Conservation (phyloP, 1,284 basidiomycete genomes). For the Mycosarcoma mackinlayi region DNA sequence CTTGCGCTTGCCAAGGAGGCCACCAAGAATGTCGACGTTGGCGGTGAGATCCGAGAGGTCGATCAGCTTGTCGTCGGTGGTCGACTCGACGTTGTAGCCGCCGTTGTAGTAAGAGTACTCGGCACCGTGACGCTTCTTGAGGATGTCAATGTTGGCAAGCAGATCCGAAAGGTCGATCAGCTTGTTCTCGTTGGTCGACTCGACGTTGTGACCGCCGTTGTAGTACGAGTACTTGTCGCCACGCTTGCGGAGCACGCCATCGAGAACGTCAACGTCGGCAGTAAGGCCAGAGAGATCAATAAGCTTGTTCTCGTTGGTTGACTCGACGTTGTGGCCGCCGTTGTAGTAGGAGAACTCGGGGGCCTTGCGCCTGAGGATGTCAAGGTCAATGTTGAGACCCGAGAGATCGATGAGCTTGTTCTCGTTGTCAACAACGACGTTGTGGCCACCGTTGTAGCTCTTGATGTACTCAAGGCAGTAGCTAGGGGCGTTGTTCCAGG, state of each 20-base stretch:
- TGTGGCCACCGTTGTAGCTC: conserved; percentile 51
- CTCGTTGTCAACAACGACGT: conserved; percentile 44
- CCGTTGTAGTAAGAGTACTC: conserved; percentile 7
- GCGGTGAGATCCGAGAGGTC: conserved; percentile 29
- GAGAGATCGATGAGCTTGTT: conserved; percentile 50
- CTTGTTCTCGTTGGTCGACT: conserved; percentile 37
- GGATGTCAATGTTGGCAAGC: conserved; percentile 10
- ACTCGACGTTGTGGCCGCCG: conserved; percentile 43
- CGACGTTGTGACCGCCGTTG: conserved; percentile 30
- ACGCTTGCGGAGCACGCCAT: conserved; percentile 21
- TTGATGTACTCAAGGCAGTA: conserved; percentile 51
- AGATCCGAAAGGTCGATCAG: conserved; percentile 29
- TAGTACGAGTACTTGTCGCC: conserved; percentile 2
- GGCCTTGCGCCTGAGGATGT: conserved; percentile 37
- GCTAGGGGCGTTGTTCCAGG: conserved; percentile 23
- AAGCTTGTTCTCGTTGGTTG: conserved; percentile 37
- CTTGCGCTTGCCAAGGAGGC: conserved; percentile 25
- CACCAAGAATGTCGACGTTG: conserved; percentile 18
- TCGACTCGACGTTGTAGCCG: conserved; percentile 30
- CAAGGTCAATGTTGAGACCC: conserved; percentile 17
- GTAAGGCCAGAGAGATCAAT: conserved; percentile 24
- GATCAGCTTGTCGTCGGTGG: conserved; percentile 37
- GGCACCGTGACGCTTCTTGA: conserved; percentile 22
- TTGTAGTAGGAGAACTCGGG: conserved; percentile 40
- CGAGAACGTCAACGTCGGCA: conserved; percentile 29